phyloP scores from a whole-genome alignment of 306 rosid species.

The Cercis canadensis region DNA sequence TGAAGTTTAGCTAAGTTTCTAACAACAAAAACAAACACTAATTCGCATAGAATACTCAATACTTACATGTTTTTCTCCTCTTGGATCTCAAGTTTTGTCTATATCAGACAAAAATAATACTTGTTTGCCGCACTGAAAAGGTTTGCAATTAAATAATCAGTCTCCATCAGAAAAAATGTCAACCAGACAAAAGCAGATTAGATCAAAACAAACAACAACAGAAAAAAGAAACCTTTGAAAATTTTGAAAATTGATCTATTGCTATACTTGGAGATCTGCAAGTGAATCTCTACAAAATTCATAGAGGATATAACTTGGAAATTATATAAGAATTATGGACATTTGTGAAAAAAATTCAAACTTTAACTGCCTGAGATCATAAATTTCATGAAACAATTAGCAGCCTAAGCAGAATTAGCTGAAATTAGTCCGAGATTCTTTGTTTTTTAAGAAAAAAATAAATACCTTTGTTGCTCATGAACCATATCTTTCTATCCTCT shows the following conservation, averaged over 20 bases:
- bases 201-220: slow-evolving; percentile 17
- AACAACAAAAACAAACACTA: slow-evolving; percentile 28
- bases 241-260: slow-evolving; percentile 37
- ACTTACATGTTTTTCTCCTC: slow-evolving; percentile 56
- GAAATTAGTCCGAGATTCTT: no score
- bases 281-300: slow-evolving; percentile 12
- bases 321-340: no score
- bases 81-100: slow-evolving; percentile 54
- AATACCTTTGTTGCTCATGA: not conserved
- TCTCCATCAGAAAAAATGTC: slow-evolving; percentile 40
- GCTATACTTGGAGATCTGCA: slow-evolving; percentile 2
- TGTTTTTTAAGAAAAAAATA: slow-evolving; percentile 6
- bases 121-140: slow-evolving; percentile 48
- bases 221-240: no score
- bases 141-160: slow-evolving; percentile 49
- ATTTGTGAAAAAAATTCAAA: no score
- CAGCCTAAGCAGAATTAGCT: no score
- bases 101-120: slow-evolving; percentile 54
- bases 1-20: no score
- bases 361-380: no score
- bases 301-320: not conserved
- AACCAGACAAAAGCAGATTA: slow-evolving; percentile 16
- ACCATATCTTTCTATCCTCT: slow-evolving; percentile 26
- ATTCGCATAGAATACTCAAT: slow-evolving; percentile 5
- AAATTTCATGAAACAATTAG: no score